Base-by-base conservation (phyloP, 2,329 filamentous ascomycete genomes). In the Trichophyton mentagrophytes region DNA sequence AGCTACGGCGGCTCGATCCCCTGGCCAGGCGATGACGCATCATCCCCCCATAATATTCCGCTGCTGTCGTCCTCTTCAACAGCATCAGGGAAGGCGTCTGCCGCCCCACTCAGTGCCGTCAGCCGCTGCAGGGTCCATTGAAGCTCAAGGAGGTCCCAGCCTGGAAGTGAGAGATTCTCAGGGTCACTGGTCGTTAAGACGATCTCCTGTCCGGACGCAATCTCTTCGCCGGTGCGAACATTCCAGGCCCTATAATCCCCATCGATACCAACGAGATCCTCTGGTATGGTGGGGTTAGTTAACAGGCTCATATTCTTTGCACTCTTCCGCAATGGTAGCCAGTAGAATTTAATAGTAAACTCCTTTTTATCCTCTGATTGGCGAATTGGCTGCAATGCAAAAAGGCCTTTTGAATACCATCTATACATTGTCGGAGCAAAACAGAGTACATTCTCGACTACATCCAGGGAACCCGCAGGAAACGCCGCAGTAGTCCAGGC, bases 81-180 rank as follows among this genome's bases (percentile, higher is more conserved):
- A 6, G 5, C 22, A 20, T 22, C 22, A 2, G 15, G 9, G 3
- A 30, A 33, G 27, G 30, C 38, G 38, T 47, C 25, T 6, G 58
- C 58, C 1, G 49, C 44, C 3, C 60, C 60, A 25, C 47, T 22
- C n/a, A 61, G 11, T 3, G 60, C 60, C 17, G 42, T 15, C 3
- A 61, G n/a, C 5, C 60, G 53, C n/a, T 61, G 60, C 30, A 61
- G 40, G 6, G 8, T 38, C 60, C 55, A 61, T 3, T 51, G 56
- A 1, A 61, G 3, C 1, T 61, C 60, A 5, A 61, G 60, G 1
- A 61, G 17, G 5, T 46, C 56, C 30, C n/a, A 33, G 42, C 38
- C 22, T 17, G 60, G 60, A 7, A 61, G 27, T 2, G 60, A 56
- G 8, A 13, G 6, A 3, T 30, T 47, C 5, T 49, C 25, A 17